Evolutionary conservation across 371 early-diverging fungal genomes (phyloP), one percentile per base, ranked within the genome.

Genomic region (Mucor sp.): DNA sequence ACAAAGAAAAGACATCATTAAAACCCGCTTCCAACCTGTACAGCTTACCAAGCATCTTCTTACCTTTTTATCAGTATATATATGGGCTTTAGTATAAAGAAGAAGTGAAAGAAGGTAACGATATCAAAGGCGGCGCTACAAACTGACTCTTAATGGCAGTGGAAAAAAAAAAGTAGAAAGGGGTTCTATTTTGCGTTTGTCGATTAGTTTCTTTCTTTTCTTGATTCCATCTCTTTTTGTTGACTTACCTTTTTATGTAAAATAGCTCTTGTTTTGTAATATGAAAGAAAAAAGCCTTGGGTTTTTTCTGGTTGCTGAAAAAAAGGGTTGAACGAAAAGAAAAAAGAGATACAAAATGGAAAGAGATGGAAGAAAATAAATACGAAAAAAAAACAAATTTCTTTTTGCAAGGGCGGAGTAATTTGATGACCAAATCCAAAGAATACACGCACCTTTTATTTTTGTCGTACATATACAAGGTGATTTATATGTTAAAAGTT

Each of bases 41-140:
- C 12, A 50, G 23, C 21, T 4, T 50, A 9, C 17, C 2, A 25
- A 6, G 23, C 50, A 0, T 2, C 14, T 11, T 12, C 3, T 23
- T 50, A 50, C 50, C 50, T 50, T 50, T 50, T 50, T 50, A 50
- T 23, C 50, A 25, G 25, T 50, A 11, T 25, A 50, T 50, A 2
- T 23, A 50, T 19, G 23, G 50, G 23, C 50, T 50, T 23, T 11
- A 50, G 23, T 25, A 25, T 50, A 25, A 50, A 50, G 50, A 50
- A 50, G 30, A 25, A 30, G 23, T 23, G n/a, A 47, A 33, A 62
- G 58, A 50, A 50, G 50, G 50, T 25, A 50, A 50, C 32, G 53
- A 62, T 58, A 66, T 53, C 62, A 43, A 55, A 63, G 59, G 71
- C 71, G 71, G 58, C 67, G 71, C 63, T 66, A 67, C 41, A 71